Base-by-base conservation (phyloP, 2,329 filamentous ascomycete species). In the Grosmannia penicillata region DNA sequence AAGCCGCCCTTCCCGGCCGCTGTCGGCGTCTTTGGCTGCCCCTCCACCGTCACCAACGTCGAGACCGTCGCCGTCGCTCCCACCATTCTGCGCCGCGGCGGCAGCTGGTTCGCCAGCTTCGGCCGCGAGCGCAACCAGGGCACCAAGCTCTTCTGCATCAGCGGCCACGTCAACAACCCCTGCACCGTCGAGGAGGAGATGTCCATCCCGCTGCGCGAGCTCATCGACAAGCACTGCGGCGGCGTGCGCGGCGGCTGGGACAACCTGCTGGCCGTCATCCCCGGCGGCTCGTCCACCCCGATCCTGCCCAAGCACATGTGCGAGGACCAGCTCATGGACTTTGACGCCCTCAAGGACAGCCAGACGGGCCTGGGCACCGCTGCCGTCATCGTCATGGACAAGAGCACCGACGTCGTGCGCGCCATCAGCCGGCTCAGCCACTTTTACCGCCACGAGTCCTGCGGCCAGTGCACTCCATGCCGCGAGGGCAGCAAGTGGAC, bases 401-500 rank as follows among this genome's bases (percentile, higher is more conserved):
- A 96, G 72, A 89, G 81, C 54, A 83, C 91, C 47, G 91, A 98
- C 58, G 82, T 98, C 37, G 86, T 98, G 49, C 82, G 89, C 48
- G 84, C 85, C 55, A 96, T 98, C 56, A 79, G 83, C 47, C 80
- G 91, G 51, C 76, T 98, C 51, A 84, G 82, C 53, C 84, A 89
- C 60, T 98, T 98, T 70, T 98, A 98, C 71, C 82, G 87, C 62
- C 91, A 98, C 68, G 91, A 98, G 70, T 87, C 79, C 49, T 98
- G 91, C 61, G 91, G 91, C 43, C 91, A 98, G 67, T 98, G 91
- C 70, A 98, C 91, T 42, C 91, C 91, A n/a, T 98, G 91, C 73
- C 82, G 91, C 57, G 91, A 98, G 66, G 91, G 91, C 48, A 93
- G 82, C 69, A 95, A 93, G 68, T 98, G 91, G 91, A 95, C 89